Base-by-base conservation (phyloP, 2,329 filamentous ascomycete genomes). In the Endoconidiophora polonica region DNA sequence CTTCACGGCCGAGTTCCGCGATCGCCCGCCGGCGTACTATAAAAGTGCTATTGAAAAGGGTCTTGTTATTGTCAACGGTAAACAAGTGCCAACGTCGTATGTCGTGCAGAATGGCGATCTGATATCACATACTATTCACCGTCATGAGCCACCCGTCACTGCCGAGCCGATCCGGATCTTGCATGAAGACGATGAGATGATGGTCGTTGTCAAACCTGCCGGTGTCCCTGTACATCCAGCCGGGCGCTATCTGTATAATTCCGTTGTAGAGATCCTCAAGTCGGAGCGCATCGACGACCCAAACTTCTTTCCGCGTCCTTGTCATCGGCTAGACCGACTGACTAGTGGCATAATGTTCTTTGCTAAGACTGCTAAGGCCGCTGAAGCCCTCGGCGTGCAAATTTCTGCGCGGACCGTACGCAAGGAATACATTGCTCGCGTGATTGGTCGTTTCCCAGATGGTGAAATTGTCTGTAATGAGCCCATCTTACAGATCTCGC, bases 281-380 rank as follows among this genome's bases (percentile, higher is more conserved):
- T 77, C 84, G 2, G 83, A 94, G 60, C 69, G 77, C 37, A 33
- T 33, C 12, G 70, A 73, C 0, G 51, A 53, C 36, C 63, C 65
- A 20, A 63, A 65, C 24, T 80, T 76, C 61, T 62, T 72, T 48
- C 73, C 77, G 1, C 65, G 76, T 54, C 78, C 91, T 0, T 96
- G 90, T 67, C 94, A 98, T 60, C 74, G 91, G n/a, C 76, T 98
- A 24, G 91, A 98, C 62, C 74, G 91, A 48, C 68, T 98, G 58
- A 98, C 91, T 0, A 94, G 86, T 58, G 91, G 91, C 45, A 84
- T 98, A 61, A 96, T 98, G 90, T 98, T 98, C 63, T 80, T 98
- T 58, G 91, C 83, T 24, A 98, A 98, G 66, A 79, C 85, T 55
- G 72, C 80, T 37, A 76, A 79, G 59, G 85, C 84, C 0, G 90